Evolutionary conservation across 2,329 filamentous ascomycete genomes (phyloP), one percentile per base, ranked within the genome.

Genomic region (Botryotinia convoluta): DNA sequence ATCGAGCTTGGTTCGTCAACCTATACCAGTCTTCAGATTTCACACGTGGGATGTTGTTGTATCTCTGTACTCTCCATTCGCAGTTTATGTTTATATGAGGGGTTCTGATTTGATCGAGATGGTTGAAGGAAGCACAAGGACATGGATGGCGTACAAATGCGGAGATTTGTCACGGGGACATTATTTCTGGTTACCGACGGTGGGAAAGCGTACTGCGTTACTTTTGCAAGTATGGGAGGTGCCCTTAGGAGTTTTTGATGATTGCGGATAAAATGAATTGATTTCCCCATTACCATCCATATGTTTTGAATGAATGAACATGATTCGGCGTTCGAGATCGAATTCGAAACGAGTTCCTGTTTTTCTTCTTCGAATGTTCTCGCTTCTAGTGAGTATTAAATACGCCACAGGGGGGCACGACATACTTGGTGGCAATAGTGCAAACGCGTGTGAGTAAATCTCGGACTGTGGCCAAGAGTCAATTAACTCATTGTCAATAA

Each of bases 121-220:
- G 9, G 37, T 44, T 57, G 32, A 9, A 44, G 9, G 20, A 51
- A 16, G n/a, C 37, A 42, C 48, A 57, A 48, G 18, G 16, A 22
- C 22, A 51, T 32, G 48, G 16, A 51, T 26, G 65, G 48, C 48
- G 48, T 69, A 57, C 37, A 69, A 32, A 42, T 57, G n/a, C 48
- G 35, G 65, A 69, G 37, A 44, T 57, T 57, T 69, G 48, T 57
- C 65, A 57, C 35, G 48, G 37, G 48, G 48, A 42, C 48, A 69
- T 57, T 26, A 26, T 32, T 42, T 18, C 48, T 32, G 48, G 37
- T 10, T 42, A 12, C 42, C 10, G 48, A 44, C 32, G 18, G n/a
- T 44, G 37, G 35, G 39, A 51, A 32, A 42, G 65, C 37, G 65
- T 69, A 57, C 37, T 6, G 29, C 35, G 29, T 68, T 29, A 54